Evolutionary conservation across 768 basidiomycete species (phyloP).

Genomic region (Lactarius evosmus): DNA sequence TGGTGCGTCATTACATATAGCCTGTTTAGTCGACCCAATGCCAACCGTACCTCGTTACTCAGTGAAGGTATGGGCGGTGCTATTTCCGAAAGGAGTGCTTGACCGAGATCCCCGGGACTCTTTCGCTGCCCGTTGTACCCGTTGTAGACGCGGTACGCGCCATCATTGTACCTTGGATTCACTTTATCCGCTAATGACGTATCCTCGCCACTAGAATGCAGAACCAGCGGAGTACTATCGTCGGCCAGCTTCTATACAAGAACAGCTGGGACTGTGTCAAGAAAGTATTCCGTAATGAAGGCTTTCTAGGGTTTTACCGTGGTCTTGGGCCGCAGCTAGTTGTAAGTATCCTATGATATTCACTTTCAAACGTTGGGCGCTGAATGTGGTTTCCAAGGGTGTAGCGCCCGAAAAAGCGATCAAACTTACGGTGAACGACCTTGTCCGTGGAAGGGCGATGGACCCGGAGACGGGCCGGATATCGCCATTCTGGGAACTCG

Average conservation of each 20-base stretch:
- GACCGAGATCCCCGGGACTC: slow-evolving; percentile 3
- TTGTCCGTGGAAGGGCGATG: slow-evolving; percentile 76
- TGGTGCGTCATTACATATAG: slow-evolving; percentile 48
- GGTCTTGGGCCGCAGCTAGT: slow-evolving; percentile 93
- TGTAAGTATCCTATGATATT: slow-evolving; percentile 41
- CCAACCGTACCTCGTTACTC: slow-evolving; percentile 20
- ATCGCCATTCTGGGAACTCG: slow-evolving; percentile 81
- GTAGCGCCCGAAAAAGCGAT: slow-evolving; percentile 98
- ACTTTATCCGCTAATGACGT: slow-evolving; percentile 9
- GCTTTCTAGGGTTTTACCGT: slow-evolving; percentile 92
- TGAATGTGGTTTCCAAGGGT: slow-evolving; percentile 49
- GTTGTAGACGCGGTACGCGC: slow-evolving; percentile 56
- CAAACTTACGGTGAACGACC: slow-evolving; percentile 94
- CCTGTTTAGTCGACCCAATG: slow-evolving; percentile 1
- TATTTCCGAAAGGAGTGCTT: not conserved
- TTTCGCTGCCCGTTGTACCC: not conserved
- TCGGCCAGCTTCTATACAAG: slow-evolving; percentile 95
- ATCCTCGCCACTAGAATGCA: slow-evolving; percentile 63
- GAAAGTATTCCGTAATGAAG: slow-evolving; percentile 95
- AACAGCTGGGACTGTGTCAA: slow-evolving; percentile 92
- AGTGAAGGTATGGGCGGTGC: slow-evolving; percentile 64
- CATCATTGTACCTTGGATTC: not conserved
- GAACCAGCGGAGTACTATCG: slow-evolving; percentile 95
- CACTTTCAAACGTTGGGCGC: not conserved
- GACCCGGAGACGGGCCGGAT: slow-evolving; percentile 97